Base-by-base conservation (phyloP, 139 green algal genomes). In the Asterochloris sp. region DNA sequence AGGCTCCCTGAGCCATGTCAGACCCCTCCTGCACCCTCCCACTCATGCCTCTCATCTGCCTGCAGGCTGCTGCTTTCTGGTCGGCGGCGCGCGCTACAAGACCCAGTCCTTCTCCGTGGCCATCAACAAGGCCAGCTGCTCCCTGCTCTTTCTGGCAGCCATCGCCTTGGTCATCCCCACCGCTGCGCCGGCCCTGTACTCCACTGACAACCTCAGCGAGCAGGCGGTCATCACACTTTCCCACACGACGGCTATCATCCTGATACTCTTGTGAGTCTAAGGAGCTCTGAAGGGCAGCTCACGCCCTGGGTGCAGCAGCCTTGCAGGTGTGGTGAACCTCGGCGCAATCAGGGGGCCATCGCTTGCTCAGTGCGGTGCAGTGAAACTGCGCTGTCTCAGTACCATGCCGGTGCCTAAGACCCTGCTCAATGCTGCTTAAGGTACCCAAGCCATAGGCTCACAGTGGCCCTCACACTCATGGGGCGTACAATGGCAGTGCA, bases 41-140 rank as follows among this genome's bases (percentile, higher is more conserved):
- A 54, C 38, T 6, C 38, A 54, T 6, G 6, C 38, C 38, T 2
- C 38, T 2, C 38, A 54, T 54, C 17, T 67, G n/a, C 11, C 73
- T 82, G 76, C 90, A 95, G 91, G 92, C 79, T 94, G 90, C 85
- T 95, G 91, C 83, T 98, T 97, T 83, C 78, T 98, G 26, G 89
- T 96, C 73, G 94, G 92, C 14, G 94, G 94, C n/a, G 69, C 92
- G 10, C 85, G 82, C 14, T 89, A 91, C 88, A 89, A 91, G 67
- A 68, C 85, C 74, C 94, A 97, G 87, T 84, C 73, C 23, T 98
- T 96, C 89, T 94, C 89, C 82, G 81, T 86, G 6, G 76, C 87
- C 17, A 82, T 86, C 81, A 94, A 93, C 84, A 93, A 91, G 82
- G 92, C 90, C 27, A 88, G 82, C n/a, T 89, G 79, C 80, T 93